Conservation (phyloP, 2,329 filamentous ascomycete genomes). For the Calcarisporium arbuscula region DNA sequence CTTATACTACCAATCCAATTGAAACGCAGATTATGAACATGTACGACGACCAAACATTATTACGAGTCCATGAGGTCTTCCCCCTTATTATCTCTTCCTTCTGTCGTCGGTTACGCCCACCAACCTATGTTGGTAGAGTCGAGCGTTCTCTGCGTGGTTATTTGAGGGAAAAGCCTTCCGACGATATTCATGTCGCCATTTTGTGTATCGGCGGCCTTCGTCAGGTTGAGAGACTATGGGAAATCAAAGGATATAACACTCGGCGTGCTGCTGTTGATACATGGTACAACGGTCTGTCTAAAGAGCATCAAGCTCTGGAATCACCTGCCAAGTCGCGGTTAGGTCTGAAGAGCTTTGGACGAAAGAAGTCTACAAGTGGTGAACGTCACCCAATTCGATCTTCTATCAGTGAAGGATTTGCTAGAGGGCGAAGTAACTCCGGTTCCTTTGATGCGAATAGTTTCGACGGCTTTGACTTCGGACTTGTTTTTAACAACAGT, state of each 20-base stretch:
- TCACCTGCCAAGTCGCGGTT: constrained; percentile 42
- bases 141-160: constrained; percentile 59
- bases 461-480: constrained; percentile 24
- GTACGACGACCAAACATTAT: constrained; percentile 57
- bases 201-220: constrained; percentile 55
- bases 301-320: constrained; percentile 32
- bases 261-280: constrained; percentile 52
- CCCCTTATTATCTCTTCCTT: constrained; percentile 60
- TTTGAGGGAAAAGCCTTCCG: constrained; percentile 53
- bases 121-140: constrained; percentile 57
- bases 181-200: constrained; percentile 56
- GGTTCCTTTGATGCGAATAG: constrained; percentile 24
- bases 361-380: constrained; percentile 47
- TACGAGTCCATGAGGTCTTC: constrained; percentile 59
- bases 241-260: constrained; percentile 59
- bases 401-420: constrained; percentile 18
- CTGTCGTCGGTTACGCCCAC: constrained; percentile 54
- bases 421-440: constrained; percentile 18
- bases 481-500: constrained; percentile 52
- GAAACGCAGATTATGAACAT: constrained; percentile 55
- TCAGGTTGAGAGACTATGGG: constrained; percentile 59
- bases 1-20: constrained; percentile 57
- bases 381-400: constrained; percentile 15
- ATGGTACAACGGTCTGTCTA: constrained; percentile 50
- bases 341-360: constrained; percentile 45